Percentiles rank a stretch among this genome's conserved stretches.
Conservation (phyloP, 176 grass and related monocot genomes). For the Oryza brachyantha region DNA sequence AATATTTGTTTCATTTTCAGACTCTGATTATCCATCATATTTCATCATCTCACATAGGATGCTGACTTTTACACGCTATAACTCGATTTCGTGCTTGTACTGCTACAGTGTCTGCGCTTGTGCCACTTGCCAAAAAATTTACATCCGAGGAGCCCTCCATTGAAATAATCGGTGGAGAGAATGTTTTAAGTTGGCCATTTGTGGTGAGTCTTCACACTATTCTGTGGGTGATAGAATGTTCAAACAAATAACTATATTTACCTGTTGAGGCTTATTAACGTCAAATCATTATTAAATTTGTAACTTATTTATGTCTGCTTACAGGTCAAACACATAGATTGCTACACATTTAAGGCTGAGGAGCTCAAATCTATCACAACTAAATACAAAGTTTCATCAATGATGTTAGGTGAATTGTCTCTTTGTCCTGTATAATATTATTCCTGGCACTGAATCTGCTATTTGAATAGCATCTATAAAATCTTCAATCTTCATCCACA, state of each 20-base stretch:
- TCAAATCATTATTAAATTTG: slow-evolving; percentile 4
- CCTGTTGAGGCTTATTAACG: slow-evolving; percentile 8
- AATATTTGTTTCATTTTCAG: not conserved
- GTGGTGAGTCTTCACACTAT: slow-evolving; percentile 52
- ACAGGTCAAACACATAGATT: slow-evolving; percentile 81
- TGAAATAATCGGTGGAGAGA: slow-evolving; percentile 79
- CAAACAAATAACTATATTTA: slow-evolving; percentile 12
- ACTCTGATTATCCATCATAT: not conserved
- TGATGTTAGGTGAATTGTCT: slow-evolving; percentile 61
- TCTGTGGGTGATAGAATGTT: not conserved
- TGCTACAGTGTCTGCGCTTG: slow-evolving; percentile 76
- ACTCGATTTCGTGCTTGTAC: slow-evolving; percentile 11
- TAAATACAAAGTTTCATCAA: slow-evolving; percentile 71
- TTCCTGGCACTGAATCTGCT: slow-evolving; percentile 5
- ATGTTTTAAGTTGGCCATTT: slow-evolving; percentile 90
- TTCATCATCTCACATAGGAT: not conserved
- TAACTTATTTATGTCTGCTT: slow-evolving; percentile 21
- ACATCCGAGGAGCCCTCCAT: slow-evolving; percentile 88
- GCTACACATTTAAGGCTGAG: slow-evolving; percentile 60
- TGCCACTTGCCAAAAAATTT: slow-evolving; percentile 81
- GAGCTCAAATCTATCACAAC: slow-evolving; percentile 76
- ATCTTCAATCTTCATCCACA: not conserved
- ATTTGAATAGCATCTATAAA: not conserved
- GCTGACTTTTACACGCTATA: not conserved
- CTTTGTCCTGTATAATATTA: not conserved